Evolutionary conservation across 768 basidiomycete species (phyloP).

Genomic region (Suillus luteus): DNA sequence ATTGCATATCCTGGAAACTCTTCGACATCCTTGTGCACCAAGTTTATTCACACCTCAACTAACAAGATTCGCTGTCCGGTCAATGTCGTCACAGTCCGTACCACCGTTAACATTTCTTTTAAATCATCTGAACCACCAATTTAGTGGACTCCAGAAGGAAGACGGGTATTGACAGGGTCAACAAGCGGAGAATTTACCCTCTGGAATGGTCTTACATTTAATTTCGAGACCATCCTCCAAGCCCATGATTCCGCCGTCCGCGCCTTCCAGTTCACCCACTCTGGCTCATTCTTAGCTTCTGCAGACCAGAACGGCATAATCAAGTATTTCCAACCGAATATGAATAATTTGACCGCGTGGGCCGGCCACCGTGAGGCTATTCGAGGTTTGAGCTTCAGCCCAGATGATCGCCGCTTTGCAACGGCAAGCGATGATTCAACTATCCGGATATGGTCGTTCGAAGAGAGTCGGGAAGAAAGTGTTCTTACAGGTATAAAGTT

Average conservation of each 20-base stretch:
- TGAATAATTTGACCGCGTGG: slow-evolving; percentile 97
- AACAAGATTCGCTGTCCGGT: slow-evolving; percentile 99
- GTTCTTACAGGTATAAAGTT: slow-evolving; percentile 67
- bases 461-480: slow-evolving; percentile 87
- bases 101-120: slow-evolving; percentile 3
- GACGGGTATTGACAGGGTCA: slow-evolving; percentile 91
- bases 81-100: slow-evolving; percentile 87
- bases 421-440: slow-evolving; percentile 96
- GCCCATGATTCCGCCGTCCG: slow-evolving; percentile 96
- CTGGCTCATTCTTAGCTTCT: slow-evolving; percentile 90
- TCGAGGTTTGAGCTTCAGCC: slow-evolving; percentile 88
- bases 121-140: slow-evolving; percentile 11
- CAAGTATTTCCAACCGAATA: slow-evolving; percentile 99
- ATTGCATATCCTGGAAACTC: slow-evolving; percentile 90
- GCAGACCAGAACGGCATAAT: slow-evolving; percentile 92
- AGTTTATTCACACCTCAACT: slow-evolving; percentile 97
- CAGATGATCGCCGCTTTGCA: slow-evolving; percentile 89
- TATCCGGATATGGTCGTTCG: slow-evolving; percentile 94
- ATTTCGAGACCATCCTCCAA: slow-evolving; percentile 99
- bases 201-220: slow-evolving; percentile 99
- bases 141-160: slow-evolving; percentile 97
- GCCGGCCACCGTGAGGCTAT: slow-evolving; percentile 94
- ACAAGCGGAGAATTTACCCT: slow-evolving; percentile 98
- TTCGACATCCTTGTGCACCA: slow-evolving; percentile 93
- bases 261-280: slow-evolving; percentile 86